Conservation (phyloP, 257 asterid species). For the Verbascum thapsus region DNA sequence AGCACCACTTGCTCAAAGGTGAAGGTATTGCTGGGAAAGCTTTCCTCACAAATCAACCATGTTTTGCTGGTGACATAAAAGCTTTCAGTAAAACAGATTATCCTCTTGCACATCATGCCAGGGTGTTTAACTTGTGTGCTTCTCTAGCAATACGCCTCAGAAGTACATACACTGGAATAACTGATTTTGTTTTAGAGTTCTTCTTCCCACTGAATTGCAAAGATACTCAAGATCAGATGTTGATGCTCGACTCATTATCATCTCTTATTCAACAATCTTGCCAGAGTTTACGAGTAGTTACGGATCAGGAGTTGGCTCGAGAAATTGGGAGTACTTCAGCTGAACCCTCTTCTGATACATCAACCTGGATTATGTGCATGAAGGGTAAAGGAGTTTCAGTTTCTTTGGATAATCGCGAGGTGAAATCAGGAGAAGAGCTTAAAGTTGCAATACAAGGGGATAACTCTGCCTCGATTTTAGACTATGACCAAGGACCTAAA, state of each 20-base stretch:
- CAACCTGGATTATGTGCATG: constrained; percentile 30
- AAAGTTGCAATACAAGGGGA: constrained; percentile 38
- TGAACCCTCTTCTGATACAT: background rate
- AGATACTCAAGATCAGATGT: constrained; percentile 42
- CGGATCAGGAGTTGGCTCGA: constrained; percentile 49
- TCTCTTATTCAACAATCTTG: constrained; percentile 43
- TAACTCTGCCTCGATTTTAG: constrained; percentile 23
- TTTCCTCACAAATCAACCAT: constrained; percentile 54
- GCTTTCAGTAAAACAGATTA: constrained; percentile 53
- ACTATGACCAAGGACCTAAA: constrained; percentile 31
- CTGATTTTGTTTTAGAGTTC: constrained; percentile 60
- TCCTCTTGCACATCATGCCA: constrained; percentile 60
- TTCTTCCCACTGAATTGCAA: constrained; percentile 55
- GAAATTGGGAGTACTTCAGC: constrained; percentile 32
- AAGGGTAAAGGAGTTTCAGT: constrained; percentile 42
- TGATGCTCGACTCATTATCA: constrained; percentile 48
- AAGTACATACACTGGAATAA: constrained; percentile 42
- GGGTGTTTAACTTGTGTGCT: constrained; percentile 41
- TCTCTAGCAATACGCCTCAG: constrained; percentile 59
- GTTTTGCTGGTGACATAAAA: constrained; percentile 51
- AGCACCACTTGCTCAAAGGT: constrained; percentile 61
- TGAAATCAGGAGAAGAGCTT: constrained; percentile 39
- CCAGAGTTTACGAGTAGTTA: constrained; percentile 48
- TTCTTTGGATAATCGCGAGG: constrained; percentile 37
- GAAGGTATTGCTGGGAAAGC: constrained; percentile 65